Evolutionary conservation across 768 basidiomycete genomes (phyloP).

Genomic region (Pisolithus microcarpus): DNA sequence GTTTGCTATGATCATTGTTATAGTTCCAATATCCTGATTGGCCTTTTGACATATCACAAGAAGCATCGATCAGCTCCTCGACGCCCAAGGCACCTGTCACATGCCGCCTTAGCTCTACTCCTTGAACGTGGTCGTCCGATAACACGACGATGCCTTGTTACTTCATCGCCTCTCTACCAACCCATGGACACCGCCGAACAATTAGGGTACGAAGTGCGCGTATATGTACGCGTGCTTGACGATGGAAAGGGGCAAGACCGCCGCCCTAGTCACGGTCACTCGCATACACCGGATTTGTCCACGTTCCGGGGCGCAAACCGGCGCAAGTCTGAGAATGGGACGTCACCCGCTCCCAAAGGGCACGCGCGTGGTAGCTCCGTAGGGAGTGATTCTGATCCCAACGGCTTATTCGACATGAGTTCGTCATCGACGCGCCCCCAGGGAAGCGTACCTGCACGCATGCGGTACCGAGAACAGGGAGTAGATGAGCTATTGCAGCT

Average conservation of each 20-base stretch:
- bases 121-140: conserved; percentile 77
- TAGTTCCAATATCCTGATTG: conserved; percentile 86
- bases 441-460: conserved; percentile 1
- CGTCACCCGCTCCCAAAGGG: conserved; percentile 3
- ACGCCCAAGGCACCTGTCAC: conserved; percentile 54
- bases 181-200: conserved; percentile 65
- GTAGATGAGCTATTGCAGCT: conserved; percentile 93
- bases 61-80: conserved; percentile 37
- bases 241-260: conserved; percentile 57
- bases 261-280: conserved; percentile 6
- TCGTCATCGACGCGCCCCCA: conserved; percentile 24
- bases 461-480: conserved; percentile 81
- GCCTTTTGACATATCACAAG: conserved; percentile 64
- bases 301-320: conserved; percentile 11
- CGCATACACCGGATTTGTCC: conserved; percentile 8
- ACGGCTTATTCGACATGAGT: conserved; percentile 8
- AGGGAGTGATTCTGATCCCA: conserved; percentile 24
- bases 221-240: conserved; percentile 68
- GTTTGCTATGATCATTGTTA: background rate
- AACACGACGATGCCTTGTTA: conserved; percentile 66
- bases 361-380: conserved; percentile 12
- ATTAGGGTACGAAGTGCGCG: conserved; percentile 67
- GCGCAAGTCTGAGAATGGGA: conserved; percentile 16
- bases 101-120: conserved; percentile 68
- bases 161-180: conserved; percentile 81